These are phyloP conservation scores for Aquilaria sinensis DNA, from an alignment of 345 rosid species.

Conservation along the genomic window DNA sequence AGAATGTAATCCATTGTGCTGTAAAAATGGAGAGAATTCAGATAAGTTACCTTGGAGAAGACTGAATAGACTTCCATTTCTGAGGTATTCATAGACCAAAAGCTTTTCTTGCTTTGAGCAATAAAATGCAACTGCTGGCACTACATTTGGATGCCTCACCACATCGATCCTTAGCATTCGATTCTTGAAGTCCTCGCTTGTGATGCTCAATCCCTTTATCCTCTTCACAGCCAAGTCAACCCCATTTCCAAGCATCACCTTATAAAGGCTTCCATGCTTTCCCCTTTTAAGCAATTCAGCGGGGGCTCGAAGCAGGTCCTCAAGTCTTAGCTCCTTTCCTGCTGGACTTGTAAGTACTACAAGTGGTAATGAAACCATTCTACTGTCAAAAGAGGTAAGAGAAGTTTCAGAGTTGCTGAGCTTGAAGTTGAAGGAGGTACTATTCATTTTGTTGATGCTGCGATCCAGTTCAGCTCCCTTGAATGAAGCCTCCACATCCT, in stretches of 20 bases:
- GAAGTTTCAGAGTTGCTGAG: conserved; percentile 38
- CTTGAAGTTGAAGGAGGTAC: conserved; percentile 18
- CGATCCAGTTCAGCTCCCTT: conserved; percentile 5
- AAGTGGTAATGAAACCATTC: conserved; percentile 31
- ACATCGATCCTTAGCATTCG: conserved; percentile 42
- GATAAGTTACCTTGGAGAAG: conserved; percentile 45
- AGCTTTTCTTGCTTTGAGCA: conserved; percentile 63
- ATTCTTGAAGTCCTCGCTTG: conserved; percentile 32
- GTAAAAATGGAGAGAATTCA: not conserved
- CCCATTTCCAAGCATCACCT: conserved; percentile 37
- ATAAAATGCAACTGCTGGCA: conserved; percentile 46
- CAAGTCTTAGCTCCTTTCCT: conserved; percentile 29
- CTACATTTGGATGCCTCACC: conserved; percentile 37
- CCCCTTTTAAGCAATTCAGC: conserved; percentile 54
- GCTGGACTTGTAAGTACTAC: conserved; percentile 34
- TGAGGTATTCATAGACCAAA: conserved; percentile 43
- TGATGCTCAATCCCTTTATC: conserved; percentile 33
- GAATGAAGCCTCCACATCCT: not conserved
- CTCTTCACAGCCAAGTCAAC: conserved; percentile 45
- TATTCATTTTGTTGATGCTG: conserved; percentile 14
- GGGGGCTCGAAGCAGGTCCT: conserved; percentile 57
- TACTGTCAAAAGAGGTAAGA: conserved; percentile 31
- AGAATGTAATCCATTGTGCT: not conserved
- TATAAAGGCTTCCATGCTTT: conserved; percentile 60
- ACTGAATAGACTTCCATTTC: conserved; percentile 50